A percentile compares a stretch with the other conserved stretches of the same genome.
Conservation (phyloP, 331 rosid genomes). For the Spiraea crenata region DNA sequence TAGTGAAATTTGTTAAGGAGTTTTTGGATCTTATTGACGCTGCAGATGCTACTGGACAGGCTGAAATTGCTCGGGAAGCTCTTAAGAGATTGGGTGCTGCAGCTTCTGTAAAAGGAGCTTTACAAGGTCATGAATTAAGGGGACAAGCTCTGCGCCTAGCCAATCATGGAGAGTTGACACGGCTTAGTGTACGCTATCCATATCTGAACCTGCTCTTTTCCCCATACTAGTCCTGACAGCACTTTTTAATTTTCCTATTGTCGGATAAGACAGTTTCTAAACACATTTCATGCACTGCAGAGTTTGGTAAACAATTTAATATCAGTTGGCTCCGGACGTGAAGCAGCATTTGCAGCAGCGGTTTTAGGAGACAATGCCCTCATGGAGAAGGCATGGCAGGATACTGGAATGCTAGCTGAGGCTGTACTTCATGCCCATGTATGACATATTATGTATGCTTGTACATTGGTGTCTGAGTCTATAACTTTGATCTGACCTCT, state of each 20-base stretch:
- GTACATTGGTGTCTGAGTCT: slow-evolving; percentile 2
- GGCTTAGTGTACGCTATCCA: slow-evolving; percentile 64
- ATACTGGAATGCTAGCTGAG: slow-evolving; percentile 97
- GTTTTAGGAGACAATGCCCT: slow-evolving; percentile 93
- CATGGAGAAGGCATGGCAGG: slow-evolving; percentile 99
- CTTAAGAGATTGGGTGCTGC: slow-evolving; percentile 90
- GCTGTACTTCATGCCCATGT: slow-evolving; percentile 99
- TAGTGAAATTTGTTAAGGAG: slow-evolving; percentile 83
- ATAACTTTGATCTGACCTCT: slow-evolving; percentile 30
- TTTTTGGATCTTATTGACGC: slow-evolving; percentile 96
- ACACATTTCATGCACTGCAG: slow-evolving; percentile 45
- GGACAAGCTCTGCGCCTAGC: slow-evolving; percentile 88
- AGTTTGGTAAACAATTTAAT: slow-evolving; percentile 74
- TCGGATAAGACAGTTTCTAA: slow-evolving; percentile 12
- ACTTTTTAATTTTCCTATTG: neutral
- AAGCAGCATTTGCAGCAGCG: slow-evolving; percentile 93
- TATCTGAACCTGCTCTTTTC: slow-evolving; percentile 14
- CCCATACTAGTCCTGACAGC: neutral
- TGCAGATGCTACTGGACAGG: slow-evolving; percentile 97
- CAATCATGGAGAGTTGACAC: slow-evolving; percentile 93
- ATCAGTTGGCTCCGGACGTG: slow-evolving; percentile 88
- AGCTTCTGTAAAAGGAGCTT: slow-evolving; percentile 89
- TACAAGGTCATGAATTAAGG: slow-evolving; percentile 84
- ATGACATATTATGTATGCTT: slow-evolving; percentile 28
- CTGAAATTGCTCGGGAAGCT: slow-evolving; percentile 96